Conservation (phyloP, 768 basidiomycete genomes). For the Chalciporus pseudorubinellus region DNA sequence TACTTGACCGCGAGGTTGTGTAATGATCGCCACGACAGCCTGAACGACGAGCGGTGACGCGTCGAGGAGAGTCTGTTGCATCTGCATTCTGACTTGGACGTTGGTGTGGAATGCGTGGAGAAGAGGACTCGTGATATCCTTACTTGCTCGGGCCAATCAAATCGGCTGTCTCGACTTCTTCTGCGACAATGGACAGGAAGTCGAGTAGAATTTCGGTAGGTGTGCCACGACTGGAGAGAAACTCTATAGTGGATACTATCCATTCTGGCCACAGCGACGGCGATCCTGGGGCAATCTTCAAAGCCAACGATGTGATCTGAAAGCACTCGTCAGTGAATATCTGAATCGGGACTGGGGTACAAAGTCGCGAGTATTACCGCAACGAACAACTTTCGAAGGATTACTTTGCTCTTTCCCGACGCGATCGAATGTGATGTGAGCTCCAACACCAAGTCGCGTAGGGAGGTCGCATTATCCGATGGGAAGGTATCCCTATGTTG, state of each 20-base stretch:
- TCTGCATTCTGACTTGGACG: slow-evolving; percentile 46
- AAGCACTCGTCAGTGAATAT: slow-evolving; percentile 9
- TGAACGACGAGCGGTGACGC: slow-evolving; percentile 71
- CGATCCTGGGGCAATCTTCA: slow-evolving; percentile 61
- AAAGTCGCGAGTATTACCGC: slow-evolving; percentile 47
- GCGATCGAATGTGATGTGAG: slow-evolving; percentile 65
- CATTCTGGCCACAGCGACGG: slow-evolving; percentile 73
- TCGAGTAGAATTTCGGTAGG: slow-evolving; percentile 63
- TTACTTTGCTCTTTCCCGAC: slow-evolving; percentile 60
- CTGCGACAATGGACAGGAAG: slow-evolving; percentile 79
- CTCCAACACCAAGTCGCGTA: slow-evolving; percentile 68
- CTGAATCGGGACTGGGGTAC: neutral
- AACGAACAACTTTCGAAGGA: slow-evolving; percentile 84
- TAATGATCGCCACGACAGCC: slow-evolving; percentile 60
- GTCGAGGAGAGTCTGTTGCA: slow-evolving; percentile 63
- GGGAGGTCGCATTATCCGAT: slow-evolving; percentile 48
- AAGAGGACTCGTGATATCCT: slow-evolving; percentile 26
- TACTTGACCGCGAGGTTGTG: slow-evolving; percentile 34
- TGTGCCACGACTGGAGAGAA: slow-evolving; percentile 59
- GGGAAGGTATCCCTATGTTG: slow-evolving; percentile 71
- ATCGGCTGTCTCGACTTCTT: slow-evolving; percentile 77
- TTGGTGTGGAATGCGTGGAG: slow-evolving; percentile 6
- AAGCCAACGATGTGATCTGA: slow-evolving; percentile 67
- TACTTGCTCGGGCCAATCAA: slow-evolving; percentile 72
- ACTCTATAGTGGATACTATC: slow-evolving; percentile 61